A percentile compares a stretch with the other conserved stretches of the same genome.
These are phyloP conservation scores for Lachnellula suecica DNA, from an alignment of 2,329 filamentous ascomycete species.

Conservation along the genomic window DNA sequence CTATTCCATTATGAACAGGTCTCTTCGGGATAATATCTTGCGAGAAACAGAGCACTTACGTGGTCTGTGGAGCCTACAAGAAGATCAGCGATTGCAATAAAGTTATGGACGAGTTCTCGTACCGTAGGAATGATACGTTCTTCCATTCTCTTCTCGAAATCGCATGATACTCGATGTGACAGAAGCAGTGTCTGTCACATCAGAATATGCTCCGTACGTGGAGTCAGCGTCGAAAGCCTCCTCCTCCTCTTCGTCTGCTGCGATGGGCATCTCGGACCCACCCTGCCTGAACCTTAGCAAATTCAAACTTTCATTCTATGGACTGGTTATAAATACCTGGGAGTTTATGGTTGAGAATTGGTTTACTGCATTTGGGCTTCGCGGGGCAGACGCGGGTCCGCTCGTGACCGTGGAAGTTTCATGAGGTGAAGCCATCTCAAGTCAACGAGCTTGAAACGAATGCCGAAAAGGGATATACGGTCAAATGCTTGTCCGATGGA, in stretches of 20 bases:
- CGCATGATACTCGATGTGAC: slow-evolving; percentile 24
- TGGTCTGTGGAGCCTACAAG: slow-evolving; percentile 16
- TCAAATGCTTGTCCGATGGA: background rate
- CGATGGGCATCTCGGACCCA: background rate
- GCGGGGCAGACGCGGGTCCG: background rate
- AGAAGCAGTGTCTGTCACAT: slow-evolving; percentile 20
- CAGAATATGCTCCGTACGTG: slow-evolving; percentile 14
- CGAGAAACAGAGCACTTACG: background rate
- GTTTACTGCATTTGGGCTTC: background rate
- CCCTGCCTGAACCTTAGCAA: background rate
- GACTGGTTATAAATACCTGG: background rate
- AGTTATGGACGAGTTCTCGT: background rate
- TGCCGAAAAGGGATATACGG: background rate
- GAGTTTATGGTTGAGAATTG: background rate
- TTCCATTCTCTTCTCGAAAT: slow-evolving; percentile 25
- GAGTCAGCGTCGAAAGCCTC: slow-evolving; percentile 14
- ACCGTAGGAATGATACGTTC: slow-evolving; percentile 25
- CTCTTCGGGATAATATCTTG: too few relatives aligned
- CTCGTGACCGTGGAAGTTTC: background rate
- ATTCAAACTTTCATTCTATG: background rate
- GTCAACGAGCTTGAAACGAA: too few relatives aligned
- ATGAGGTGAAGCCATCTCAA: background rate
- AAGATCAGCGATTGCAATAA: background rate
- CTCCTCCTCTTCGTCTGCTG: background rate
- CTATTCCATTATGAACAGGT: too few relatives aligned